Evolutionary conservation across 371 early-diverging fungal genomes (phyloP).

Genomic region (Sporodiniella umbellata): DNA sequence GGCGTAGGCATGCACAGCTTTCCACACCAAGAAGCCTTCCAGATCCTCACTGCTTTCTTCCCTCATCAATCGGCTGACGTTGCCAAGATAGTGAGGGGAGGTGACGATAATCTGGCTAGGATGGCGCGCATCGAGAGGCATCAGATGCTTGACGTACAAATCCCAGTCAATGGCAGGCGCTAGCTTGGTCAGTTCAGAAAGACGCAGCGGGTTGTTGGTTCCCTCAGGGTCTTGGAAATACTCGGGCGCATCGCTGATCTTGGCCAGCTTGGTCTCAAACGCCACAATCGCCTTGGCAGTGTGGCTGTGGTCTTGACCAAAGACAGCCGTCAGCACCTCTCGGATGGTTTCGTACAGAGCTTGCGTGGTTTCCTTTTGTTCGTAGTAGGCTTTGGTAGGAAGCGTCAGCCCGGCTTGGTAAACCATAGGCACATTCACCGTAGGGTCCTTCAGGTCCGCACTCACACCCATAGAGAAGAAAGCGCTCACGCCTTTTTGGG

Average conservation of each 20-base stretch:
- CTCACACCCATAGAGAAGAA: conserved; percentile 18
- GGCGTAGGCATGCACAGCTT: conserved; percentile 21
- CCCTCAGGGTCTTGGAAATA: conserved; percentile 36
- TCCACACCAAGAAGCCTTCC: conserved; percentile 47
- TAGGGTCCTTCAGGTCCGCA: conserved; percentile 51
- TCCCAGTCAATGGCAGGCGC: conserved; percentile 47
- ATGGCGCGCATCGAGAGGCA: conserved; percentile 23
- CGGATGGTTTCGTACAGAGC: conserved; percentile 30
- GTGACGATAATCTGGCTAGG: conserved; percentile 35
- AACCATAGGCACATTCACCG: conserved; percentile 33
- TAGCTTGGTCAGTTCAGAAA: conserved; percentile 32
- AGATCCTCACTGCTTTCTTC: conserved; percentile 24
- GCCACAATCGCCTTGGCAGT: conserved; percentile 38
- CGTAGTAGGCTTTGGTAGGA: conserved; percentile 58
- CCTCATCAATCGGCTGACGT: conserved; percentile 30
- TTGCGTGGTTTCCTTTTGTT: conserved; percentile 30
- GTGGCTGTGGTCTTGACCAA: neutral
- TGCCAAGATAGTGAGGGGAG: conserved; percentile 38
- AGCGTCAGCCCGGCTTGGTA: conserved; percentile 52
- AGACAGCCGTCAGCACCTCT: conserved; percentile 21
- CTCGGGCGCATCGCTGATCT: conserved; percentile 25
- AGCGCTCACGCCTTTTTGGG: conserved; percentile 9
- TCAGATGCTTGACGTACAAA: conserved; percentile 24
- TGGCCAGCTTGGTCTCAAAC: conserved; percentile 47
- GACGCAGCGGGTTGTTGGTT: conserved; percentile 46